A percentile compares a stretch with the other conserved stretches of the same genome.
These are phyloP conservation scores for Linum lewisii DNA, from an alignment of 345 rosid species.

Conservation along the genomic window DNA sequence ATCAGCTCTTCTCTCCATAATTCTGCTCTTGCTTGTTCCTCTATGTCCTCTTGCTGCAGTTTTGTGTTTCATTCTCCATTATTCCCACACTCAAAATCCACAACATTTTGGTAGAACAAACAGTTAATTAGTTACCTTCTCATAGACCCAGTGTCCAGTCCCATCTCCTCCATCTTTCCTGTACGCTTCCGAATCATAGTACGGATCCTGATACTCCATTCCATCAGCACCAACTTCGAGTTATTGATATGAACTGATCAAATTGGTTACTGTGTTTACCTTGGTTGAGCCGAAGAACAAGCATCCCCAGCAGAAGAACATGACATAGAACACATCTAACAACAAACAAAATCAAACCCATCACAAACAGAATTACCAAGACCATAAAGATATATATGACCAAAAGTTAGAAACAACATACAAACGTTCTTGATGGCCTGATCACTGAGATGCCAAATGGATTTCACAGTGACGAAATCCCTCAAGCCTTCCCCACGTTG, in stretches of 20 bases:
- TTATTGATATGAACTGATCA: background rate
- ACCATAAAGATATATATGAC: background rate
- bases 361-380: too few species aligned
- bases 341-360: background rate
- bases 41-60: constrained; percentile 80
- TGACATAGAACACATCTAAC: constrained; percentile 70
- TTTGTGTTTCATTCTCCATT: background rate
- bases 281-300: constrained; percentile 70
- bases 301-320: constrained; percentile 96
- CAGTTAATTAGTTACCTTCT: constrained; percentile 39
- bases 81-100: too few species aligned
- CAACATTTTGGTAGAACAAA: background rate
- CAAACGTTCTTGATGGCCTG: constrained; percentile 66
- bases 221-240: background rate
- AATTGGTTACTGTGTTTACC: constrained; percentile 24
- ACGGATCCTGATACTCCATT: constrained; percentile 52
- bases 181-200: constrained; percentile 74
- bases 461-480: constrained; percentile 57
- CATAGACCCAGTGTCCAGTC: constrained; percentile 78
- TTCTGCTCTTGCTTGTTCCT: constrained; percentile 82
- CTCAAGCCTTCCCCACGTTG: constrained; percentile 65
- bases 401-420: constrained; percentile 22
- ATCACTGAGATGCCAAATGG: constrained; percentile 79
- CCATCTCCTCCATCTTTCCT: constrained; percentile 94
- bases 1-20: constrained; percentile 89